Percentiles rank a stretch among this genome's conserved stretches.
Evolutionary conservation across 108 stramenopile genomes (phyloP).

Genomic region (Pseudonitzschia multiseries): DNA sequence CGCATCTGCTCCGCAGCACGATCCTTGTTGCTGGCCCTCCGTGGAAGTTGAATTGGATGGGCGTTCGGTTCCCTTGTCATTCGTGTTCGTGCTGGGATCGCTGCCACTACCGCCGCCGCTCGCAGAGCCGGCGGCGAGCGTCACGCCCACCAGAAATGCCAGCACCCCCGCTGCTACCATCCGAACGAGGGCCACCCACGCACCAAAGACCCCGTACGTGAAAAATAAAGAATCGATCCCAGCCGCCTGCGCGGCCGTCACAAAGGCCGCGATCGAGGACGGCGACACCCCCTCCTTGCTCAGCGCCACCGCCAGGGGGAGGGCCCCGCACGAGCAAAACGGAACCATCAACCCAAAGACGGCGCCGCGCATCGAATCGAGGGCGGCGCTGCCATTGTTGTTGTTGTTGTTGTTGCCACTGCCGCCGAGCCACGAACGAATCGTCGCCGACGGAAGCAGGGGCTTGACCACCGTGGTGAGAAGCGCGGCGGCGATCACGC

Average conservation of each 20-base stretch:
- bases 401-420: neutral
- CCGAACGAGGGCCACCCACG: slow-evolving; percentile 15
- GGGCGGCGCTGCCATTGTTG: neutral
- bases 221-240: slow-evolving; percentile 23
- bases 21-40: neutral
- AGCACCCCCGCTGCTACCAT: slow-evolving; percentile 15
- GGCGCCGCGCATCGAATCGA: slow-evolving; percentile 1
- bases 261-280: slow-evolving; percentile 32
- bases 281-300: slow-evolving; percentile 16
- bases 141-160: slow-evolving; percentile 23
- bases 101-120: neutral
- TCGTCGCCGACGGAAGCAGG: neutral
- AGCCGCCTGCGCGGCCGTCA: slow-evolving; percentile 30
- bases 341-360: slow-evolving; percentile 28
- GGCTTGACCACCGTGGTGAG: slow-evolving; percentile 18
- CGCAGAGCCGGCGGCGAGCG: neutral
- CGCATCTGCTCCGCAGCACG: neutral
- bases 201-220: slow-evolving; percentile 30
- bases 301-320: slow-evolving; percentile 26
- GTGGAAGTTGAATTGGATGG: too few species aligned
- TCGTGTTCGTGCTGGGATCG: neutral
- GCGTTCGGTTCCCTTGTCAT: neutral
- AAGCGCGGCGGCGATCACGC: slow-evolving; percentile 11
- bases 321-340: slow-evolving; percentile 35
- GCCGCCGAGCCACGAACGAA: slow-evolving; percentile 4